phyloP scores from a whole-genome alignment of 2,329 filamentous ascomycete genomes.

The Myriosclerotinia duriaeana region DNA sequence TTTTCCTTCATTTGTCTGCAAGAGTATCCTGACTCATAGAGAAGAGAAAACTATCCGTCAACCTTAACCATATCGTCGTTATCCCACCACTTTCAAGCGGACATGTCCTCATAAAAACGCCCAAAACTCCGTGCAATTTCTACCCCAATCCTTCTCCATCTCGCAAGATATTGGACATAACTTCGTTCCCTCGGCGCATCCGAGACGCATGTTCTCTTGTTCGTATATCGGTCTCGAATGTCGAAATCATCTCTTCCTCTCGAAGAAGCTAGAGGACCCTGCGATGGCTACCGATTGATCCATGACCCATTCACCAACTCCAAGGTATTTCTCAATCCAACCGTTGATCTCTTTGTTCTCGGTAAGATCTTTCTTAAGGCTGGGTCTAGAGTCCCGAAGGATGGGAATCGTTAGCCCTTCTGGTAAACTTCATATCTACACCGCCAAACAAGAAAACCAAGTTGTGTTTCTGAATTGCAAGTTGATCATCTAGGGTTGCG shows the following conservation, averaged over 20 bases:
- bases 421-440: slow-evolving; percentile 19
- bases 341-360: slow-evolving; percentile 80
- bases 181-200: slow-evolving; percentile 1
- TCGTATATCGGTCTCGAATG: neutral
- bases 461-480: neutral
- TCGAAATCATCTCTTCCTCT: slow-evolving; percentile 68
- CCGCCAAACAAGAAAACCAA: neutral
- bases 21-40: slow-evolving; percentile 2
- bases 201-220: neutral
- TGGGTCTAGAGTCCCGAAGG: slow-evolving; percentile 56
- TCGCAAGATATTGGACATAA: slow-evolving; percentile 5
- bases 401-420: slow-evolving; percentile 49
- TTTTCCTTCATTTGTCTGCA: neutral
- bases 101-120: slow-evolving; percentile 12
- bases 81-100: neutral
- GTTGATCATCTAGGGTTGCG: neutral
- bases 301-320: slow-evolving; percentile 96
- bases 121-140: slow-evolving; percentile 17
- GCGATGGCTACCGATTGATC: slow-evolving; percentile 93
- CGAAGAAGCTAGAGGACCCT: slow-evolving; percentile 84
- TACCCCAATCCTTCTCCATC: slow-evolving; percentile 3
- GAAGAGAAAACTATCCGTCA: slow-evolving; percentile 6
- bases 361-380: slow-evolving; percentile 84
- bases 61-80: neutral
- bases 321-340: slow-evolving; percentile 92